Evolutionary conservation across 177 flowering plant genomes (phyloP).

Genomic region (Tripterygium wilfordii): DNA sequence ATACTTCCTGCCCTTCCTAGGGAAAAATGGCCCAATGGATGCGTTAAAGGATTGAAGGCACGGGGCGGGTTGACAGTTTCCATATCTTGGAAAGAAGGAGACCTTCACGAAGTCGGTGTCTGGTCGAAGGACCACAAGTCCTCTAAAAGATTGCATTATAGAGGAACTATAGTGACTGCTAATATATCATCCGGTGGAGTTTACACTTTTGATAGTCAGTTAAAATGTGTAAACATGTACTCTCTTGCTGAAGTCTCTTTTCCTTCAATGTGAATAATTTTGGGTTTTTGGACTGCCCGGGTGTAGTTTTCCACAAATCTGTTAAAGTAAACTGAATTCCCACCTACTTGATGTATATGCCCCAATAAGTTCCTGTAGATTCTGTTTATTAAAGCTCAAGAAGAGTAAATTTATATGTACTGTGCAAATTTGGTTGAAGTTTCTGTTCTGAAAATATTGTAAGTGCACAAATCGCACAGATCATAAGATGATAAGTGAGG

Average conservation of each 20-base stretch:
- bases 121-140: conserved; percentile 41
- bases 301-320: too few relatives aligned
- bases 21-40: conserved; percentile 77
- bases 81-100: conserved; percentile 79
- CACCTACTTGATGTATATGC: too few relatives aligned
- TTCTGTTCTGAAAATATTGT: too few relatives aligned
- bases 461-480: too few relatives aligned
- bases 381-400: too few relatives aligned
- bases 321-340: too few relatives aligned
- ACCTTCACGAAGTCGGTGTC: conserved; percentile 65
- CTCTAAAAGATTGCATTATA: conserved; percentile 46
- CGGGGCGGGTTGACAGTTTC: conserved; percentile 74
- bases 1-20: conserved; percentile 84
- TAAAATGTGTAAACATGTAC: conserved; percentile 43
- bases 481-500: too few relatives aligned
- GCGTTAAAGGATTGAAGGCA: conserved; percentile 76
- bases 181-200: conserved; percentile 38
- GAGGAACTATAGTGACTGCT: conserved; percentile 38
- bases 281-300: too few relatives aligned
- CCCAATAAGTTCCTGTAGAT: too few relatives aligned
- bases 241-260: conserved; percentile 5
- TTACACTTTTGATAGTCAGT: conserved; percentile 54
- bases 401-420: too few relatives aligned
- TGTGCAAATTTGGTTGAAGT: too few relatives aligned
- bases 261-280: too few relatives aligned